Percentiles rank a stretch among this genome's conserved stretches.
Evolutionary conservation across 1,284 basidiomycete genomes (phyloP).

Genomic region (Takashimella koratensis): DNA sequence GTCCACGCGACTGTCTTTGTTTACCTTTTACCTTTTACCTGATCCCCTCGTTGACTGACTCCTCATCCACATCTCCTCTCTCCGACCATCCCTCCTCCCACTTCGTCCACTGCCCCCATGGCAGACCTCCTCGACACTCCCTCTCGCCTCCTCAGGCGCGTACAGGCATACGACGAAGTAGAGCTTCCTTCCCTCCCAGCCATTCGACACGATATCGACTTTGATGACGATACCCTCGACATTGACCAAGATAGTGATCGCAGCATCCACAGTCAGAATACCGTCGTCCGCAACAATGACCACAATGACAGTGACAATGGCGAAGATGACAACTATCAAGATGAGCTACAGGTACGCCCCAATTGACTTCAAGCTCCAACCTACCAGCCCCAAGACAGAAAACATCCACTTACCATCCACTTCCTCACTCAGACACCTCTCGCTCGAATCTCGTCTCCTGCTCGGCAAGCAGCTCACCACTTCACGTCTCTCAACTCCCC

Average conservation of each 20-base stretch:
- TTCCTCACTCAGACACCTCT: neutral
- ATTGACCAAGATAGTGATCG: slow-evolving; percentile 2
- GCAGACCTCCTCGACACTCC: slow-evolving; percentile 36
- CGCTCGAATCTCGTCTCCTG: neutral
- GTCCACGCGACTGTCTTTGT: slow-evolving; percentile 1
- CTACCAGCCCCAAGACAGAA: too few species aligned
- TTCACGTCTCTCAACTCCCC: too few species aligned
- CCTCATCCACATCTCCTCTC: neutral
- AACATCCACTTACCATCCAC: too few species aligned
- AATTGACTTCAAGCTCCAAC: neutral
- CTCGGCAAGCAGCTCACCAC: neutral
- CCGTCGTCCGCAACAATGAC: too few species aligned
- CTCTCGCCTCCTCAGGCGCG: slow-evolving; percentile 33
- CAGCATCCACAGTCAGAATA: neutral
- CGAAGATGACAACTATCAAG: neutral
- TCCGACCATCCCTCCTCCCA: neutral
- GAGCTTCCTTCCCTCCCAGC: slow-evolving; percentile 45
- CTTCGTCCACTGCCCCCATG: slow-evolving; percentile 13
- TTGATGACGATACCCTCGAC: slow-evolving; percentile 18
- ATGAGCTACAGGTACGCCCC: neutral
- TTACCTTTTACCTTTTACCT: neutral
- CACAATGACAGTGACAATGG: neutral
- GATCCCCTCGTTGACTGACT: neutral
- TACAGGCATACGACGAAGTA: slow-evolving; percentile 41
- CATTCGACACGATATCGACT: slow-evolving; percentile 39